phyloP scores from a whole-genome alignment of 164 flowering plant genomes.

The Berberis vulgaris region DNA sequence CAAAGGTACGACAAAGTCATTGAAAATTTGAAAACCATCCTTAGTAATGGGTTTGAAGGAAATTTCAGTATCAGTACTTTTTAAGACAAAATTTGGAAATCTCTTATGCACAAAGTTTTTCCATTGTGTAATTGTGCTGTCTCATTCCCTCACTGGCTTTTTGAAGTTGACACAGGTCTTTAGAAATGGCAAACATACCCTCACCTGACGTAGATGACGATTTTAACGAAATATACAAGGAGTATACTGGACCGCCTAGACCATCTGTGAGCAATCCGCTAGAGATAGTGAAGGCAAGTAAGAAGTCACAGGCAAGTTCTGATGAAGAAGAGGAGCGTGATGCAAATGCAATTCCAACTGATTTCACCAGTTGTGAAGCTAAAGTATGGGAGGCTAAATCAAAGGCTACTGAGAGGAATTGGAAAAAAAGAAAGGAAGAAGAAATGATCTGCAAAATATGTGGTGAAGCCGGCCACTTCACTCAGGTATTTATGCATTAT shows the following conservation, averaged over 20 bases:
- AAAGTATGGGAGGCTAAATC: conserved; percentile 99
- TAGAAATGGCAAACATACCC: conserved; percentile 50
- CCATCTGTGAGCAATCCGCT: conserved; percentile 22
- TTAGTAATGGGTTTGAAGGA: too few species aligned
- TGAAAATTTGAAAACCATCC: too few species aligned
- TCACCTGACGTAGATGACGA: conserved; percentile 82
- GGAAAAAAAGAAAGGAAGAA: conserved; percentile 99
- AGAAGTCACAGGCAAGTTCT: conserved; percentile 51
- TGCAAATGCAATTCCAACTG: conserved; percentile 99
- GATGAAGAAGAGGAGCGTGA: conserved; percentile 86
- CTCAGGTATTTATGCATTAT: conserved; percentile 54
- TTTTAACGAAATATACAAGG: conserved; percentile 87
- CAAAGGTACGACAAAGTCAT: too few species aligned
- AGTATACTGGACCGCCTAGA: conserved; percentile 83
- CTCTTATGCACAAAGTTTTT: too few species aligned
- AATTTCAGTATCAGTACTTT: too few species aligned
- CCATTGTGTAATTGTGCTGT: too few species aligned
- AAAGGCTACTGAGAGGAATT: conserved; percentile 99
- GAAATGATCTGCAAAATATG: conserved; percentile 99
- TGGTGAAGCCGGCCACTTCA: conserved; percentile 95
- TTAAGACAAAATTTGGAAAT: too few species aligned
- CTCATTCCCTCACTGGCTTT: too few species aligned
- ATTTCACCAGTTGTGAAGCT: conserved; percentile 97
- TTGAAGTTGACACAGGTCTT: neutral
- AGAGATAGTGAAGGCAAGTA: conserved; percentile 36